phyloP scores from a whole-genome alignment of 2,329 filamentous ascomycete species.

The Claviceps sp. region DNA sequence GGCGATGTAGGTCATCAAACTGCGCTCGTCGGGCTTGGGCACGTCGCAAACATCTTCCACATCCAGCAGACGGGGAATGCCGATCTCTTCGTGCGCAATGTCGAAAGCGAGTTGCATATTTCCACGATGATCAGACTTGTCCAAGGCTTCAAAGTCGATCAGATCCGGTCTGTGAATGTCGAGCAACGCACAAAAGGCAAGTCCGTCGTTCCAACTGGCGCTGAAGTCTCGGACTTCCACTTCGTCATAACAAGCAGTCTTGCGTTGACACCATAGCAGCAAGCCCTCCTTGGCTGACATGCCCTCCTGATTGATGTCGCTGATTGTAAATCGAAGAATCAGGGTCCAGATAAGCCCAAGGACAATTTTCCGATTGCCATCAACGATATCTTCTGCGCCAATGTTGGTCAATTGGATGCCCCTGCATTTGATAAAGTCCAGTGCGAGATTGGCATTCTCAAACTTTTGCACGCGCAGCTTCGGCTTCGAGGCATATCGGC shows the following conservation, averaged over 20 bases:
- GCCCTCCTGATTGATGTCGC: constrained; percentile 95
- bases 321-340: constrained; percentile 96
- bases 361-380: constrained; percentile 96
- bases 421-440: constrained; percentile 82
- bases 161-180: constrained; percentile 95
- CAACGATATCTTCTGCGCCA: constrained; percentile 93
- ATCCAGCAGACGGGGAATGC: constrained; percentile 88
- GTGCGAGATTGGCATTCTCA: constrained; percentile 92
- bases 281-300: constrained; percentile 95
- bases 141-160: constrained; percentile 89
- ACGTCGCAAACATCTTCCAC: constrained; percentile 98
- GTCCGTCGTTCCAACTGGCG: constrained; percentile 88
- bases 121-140: constrained; percentile 85
- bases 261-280: constrained; percentile 92
- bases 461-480: constrained; percentile 94
- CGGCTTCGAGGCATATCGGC: constrained; percentile 90
- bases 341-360: constrained; percentile 95
- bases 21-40: constrained; percentile 86
- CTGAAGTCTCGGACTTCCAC: constrained; percentile 95
- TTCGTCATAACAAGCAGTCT: constrained; percentile 96
- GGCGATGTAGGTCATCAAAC: constrained; percentile 98
- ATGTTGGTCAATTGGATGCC: constrained; percentile 98
- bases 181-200: constrained; percentile 90
- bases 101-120: constrained; percentile 99
- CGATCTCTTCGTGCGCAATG: constrained; percentile 89